These are phyloP conservation scores for Fusarium brevicatenulatum DNA, from an alignment of 2,329 filamentous ascomycete genomes.

Conservation along the genomic window DNA sequence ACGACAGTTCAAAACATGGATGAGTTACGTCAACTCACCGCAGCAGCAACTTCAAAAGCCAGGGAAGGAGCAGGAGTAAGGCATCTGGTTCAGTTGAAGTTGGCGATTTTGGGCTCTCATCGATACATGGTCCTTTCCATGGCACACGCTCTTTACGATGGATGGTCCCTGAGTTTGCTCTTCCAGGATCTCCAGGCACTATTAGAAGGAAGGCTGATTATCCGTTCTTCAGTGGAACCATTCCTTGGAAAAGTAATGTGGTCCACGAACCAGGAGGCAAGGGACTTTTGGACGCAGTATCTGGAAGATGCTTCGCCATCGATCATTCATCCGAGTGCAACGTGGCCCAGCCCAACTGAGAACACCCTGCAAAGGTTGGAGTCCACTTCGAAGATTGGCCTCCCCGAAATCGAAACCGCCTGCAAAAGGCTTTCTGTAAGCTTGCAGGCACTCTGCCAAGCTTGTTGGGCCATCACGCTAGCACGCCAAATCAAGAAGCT, in stretches of 20 bases:
- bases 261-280: slow-evolving; percentile 33
- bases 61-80: slow-evolving; percentile 48
- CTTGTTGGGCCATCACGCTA: slow-evolving; percentile 78
- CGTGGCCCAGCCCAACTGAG: neutral
- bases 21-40: slow-evolving; percentile 51
- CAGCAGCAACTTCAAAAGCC: slow-evolving; percentile 53
- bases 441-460: slow-evolving; percentile 79
- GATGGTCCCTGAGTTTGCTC: slow-evolving; percentile 80
- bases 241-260: slow-evolving; percentile 56
- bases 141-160: slow-evolving; percentile 89
- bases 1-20: slow-evolving; percentile 43
- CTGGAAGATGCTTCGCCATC: slow-evolving; percentile 63
- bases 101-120: slow-evolving; percentile 49
- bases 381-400: neutral
- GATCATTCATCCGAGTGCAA: slow-evolving; percentile 38
- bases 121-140: slow-evolving; percentile 73
- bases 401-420: slow-evolving; percentile 56
- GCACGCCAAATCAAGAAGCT: slow-evolving; percentile 70
- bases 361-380: slow-evolving; percentile 29
- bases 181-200: slow-evolving; percentile 75
- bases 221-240: slow-evolving; percentile 60
- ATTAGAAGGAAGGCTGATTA: slow-evolving; percentile 60
- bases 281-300: slow-evolving; percentile 76
- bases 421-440: slow-evolving; percentile 76
- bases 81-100: slow-evolving; percentile 61